Percentiles rank a stretch among this genome's conserved stretches.
These are phyloP conservation scores for Lachnellula arida DNA, from an alignment of 2,329 filamentous ascomycete species.

Conservation along the genomic window DNA sequence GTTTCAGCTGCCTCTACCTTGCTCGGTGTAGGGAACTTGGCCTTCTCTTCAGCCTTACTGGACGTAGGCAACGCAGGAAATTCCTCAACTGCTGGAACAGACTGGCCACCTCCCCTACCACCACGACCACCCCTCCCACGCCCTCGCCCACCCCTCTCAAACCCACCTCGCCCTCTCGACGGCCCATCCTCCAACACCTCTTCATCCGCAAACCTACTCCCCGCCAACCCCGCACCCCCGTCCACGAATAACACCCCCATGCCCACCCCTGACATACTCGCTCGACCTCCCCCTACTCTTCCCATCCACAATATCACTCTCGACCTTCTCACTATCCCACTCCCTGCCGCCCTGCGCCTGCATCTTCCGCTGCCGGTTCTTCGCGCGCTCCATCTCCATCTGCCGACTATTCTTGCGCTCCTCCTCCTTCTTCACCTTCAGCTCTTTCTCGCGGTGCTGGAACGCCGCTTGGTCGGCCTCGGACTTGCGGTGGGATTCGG, in stretches of 20 bases:
- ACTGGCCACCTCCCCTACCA: constrained; percentile 17
- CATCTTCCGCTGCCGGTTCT: constrained; percentile 33
- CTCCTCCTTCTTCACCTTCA: constrained; percentile 27
- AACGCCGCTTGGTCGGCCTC: constrained; percentile 64
- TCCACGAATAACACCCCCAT: constrained; percentile 28
- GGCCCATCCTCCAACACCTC: constrained; percentile 6
- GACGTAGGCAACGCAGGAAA: constrained; percentile 26
- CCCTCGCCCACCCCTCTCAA: constrained; percentile 20
- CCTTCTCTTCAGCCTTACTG: constrained; percentile 3
- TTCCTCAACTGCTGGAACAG: constrained; percentile 20
- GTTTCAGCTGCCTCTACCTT: constrained; percentile 13
- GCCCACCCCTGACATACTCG: constrained; percentile 28
- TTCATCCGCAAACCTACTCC: constrained; percentile 16
- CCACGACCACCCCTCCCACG: constrained; percentile 18
- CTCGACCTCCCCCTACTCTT: constrained; percentile 20
- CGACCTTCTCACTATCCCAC: constrained; percentile 32
- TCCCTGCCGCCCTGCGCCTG: constrained; percentile 31
- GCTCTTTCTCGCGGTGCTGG: constrained; percentile 56
- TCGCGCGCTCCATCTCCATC: constrained; percentile 33
- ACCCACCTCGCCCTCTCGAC: constrained; percentile 12
- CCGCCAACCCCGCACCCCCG: constrained; percentile 17
- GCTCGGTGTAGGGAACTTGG: constrained; percentile 9
- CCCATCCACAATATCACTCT: constrained; percentile 29
- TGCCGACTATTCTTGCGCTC: constrained; percentile 27
- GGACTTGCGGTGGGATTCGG: constrained; percentile 58